These are phyloP conservation scores for Termitomyces sp. DNA, from an alignment of 768 basidiomycete genomes.

Conservation along the genomic window DNA sequence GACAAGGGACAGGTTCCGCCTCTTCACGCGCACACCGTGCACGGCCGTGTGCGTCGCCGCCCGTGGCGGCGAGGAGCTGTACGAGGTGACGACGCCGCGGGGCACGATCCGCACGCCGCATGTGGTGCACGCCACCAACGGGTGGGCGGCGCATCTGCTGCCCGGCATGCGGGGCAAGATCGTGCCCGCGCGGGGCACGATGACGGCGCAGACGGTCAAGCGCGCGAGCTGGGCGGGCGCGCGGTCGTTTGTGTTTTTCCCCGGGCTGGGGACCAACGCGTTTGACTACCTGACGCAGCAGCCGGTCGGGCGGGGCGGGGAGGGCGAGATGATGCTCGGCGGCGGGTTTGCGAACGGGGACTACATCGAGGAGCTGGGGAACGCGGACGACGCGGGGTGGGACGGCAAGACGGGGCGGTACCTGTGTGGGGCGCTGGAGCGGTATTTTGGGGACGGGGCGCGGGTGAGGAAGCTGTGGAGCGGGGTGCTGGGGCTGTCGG, in stretches of 20 bases:
- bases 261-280: constrained; percentile 26
- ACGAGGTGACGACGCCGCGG: constrained; percentile 54
- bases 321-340: constrained; percentile 62
- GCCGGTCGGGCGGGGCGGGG: constrained; percentile 12
- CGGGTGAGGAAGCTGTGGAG: constrained; percentile 40
- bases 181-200: constrained; percentile 50
- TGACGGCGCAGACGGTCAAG: constrained; percentile 48
- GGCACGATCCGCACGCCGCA: constrained; percentile 54
- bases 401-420: constrained; percentile 23
- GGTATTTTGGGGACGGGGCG: constrained; percentile 37
- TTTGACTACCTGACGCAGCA: constrained; percentile 73
- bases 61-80: constrained; percentile 24
- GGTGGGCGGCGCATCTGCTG: constrained; percentile 70
- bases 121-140: constrained; percentile 83
- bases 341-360: constrained; percentile 37
- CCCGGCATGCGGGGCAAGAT: constrained; percentile 55
- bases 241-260: constrained; percentile 57
- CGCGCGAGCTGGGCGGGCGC: constrained; percentile 27
- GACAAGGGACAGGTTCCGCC: constrained; percentile 38
- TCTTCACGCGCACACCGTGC: constrained; percentile 60
- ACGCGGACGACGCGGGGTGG: constrained; percentile 29
- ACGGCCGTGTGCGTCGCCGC: constrained; percentile 23
- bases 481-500: constrained; percentile 57
- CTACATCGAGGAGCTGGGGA: constrained; percentile 28
- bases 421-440: constrained; percentile 34